Conservation (phyloP, 805 yeast species). For the Candida bentonensis region DNA sequence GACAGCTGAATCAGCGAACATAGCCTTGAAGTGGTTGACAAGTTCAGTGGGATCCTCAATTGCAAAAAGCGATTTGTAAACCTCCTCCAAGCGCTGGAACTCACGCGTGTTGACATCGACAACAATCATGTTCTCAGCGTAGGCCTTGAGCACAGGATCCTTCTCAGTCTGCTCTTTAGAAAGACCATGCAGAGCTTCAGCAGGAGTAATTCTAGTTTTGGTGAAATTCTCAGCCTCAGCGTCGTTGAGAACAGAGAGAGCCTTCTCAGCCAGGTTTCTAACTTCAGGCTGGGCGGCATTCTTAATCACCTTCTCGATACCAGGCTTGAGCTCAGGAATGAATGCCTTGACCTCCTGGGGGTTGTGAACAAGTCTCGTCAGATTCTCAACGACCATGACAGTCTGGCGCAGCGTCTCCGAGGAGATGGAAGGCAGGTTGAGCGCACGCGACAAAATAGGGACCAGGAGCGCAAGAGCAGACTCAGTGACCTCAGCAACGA, state of each 20-base stretch:
- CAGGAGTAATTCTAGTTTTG: conserved; percentile 55
- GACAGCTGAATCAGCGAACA: conserved; percentile 29
- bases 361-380: conserved; percentile 89
- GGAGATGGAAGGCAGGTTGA: conserved; percentile 74
- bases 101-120: conserved; percentile 25
- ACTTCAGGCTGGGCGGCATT: conserved; percentile 95
- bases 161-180: conserved; percentile 19
- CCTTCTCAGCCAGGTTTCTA: conserved; percentile 82
- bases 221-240: conserved; percentile 69
- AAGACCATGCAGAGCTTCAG: conserved; percentile 32
- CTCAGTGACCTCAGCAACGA: conserved; percentile 97
- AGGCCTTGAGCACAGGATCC: conserved; percentile 28
- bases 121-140: conserved; percentile 17
- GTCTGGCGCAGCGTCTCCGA: conserved; percentile 96
- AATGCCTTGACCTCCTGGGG: conserved; percentile 79
- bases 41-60: conserved; percentile 21
- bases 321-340: conserved; percentile 82
- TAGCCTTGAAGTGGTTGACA: conserved; percentile 18
- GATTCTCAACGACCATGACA: conserved; percentile 87
- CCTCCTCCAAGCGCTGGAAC: conserved; percentile 18
- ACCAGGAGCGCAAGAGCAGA: conserved; percentile 83
- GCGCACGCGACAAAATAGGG: conserved; percentile 82
- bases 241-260: conserved; percentile 63
- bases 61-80: conserved; percentile 36
- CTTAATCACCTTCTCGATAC: conserved; percentile 72